These are phyloP conservation scores for Coniochaeta sp. DNA, from an alignment of 2,329 filamentous ascomycete species.

Conservation along the genomic window DNA sequence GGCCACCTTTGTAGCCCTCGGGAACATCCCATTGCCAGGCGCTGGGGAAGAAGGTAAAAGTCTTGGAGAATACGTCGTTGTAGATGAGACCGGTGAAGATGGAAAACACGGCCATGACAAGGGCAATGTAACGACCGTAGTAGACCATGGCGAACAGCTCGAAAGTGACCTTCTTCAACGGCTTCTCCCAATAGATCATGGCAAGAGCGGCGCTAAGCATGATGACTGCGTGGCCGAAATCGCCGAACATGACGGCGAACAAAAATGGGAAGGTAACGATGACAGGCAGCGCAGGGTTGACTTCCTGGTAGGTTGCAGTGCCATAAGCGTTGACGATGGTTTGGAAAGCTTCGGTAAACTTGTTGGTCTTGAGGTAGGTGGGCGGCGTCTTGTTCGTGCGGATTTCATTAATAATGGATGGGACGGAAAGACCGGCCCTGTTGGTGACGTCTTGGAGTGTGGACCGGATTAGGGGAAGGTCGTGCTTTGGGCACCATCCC, in stretches of 20 bases:
- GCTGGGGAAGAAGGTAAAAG: conserved; percentile 80
- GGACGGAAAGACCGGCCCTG: conserved; percentile 89
- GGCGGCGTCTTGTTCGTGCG: conserved; percentile 95
- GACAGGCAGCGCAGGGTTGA: conserved; percentile 91
- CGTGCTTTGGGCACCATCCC: conserved; percentile 93
- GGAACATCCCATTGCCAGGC: conserved; percentile 78
- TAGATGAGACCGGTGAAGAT: conserved; percentile 97
- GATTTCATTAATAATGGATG: conserved; percentile 97
- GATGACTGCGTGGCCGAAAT: conserved; percentile 87
- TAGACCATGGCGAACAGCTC: conserved; percentile 98
- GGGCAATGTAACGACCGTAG: conserved; percentile 96
- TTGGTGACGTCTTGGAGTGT: conserved; percentile 96
- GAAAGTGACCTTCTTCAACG: conserved; percentile 83
- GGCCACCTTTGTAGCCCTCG: conserved; percentile 56
- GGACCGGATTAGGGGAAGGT: conserved; percentile 79
- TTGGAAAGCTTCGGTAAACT: conserved; percentile 96
- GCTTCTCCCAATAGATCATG: conserved; percentile 97
- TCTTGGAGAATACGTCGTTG: conserved; percentile 95
- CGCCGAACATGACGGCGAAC: conserved; percentile 99
- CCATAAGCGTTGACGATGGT: conserved; percentile 99
- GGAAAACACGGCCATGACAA: conserved; percentile 97
- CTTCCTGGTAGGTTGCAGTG: conserved; percentile 93
- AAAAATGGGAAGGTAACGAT: conserved; percentile 99
- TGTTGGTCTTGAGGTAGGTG: conserved; percentile 96
- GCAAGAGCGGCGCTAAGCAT: conserved; percentile 77